Percentiles rank a stretch among this genome's conserved stretches.
Evolutionary conservation across 2,329 filamentous ascomycete species (phyloP).

Genomic region (Fusarium continuum): DNA sequence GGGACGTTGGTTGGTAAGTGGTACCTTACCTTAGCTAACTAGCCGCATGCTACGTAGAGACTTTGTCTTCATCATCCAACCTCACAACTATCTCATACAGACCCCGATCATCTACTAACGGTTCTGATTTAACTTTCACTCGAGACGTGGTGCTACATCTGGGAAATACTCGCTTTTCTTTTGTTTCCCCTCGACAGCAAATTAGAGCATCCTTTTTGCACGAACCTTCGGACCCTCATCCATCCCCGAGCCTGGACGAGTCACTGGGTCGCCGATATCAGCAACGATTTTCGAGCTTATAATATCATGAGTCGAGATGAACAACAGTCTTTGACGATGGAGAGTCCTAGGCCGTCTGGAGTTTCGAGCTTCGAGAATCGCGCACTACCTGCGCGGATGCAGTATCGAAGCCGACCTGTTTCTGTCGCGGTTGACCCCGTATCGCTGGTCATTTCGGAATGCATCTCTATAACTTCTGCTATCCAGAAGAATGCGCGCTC

Average conservation of each 20-base stretch:
- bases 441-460: conserved; percentile 96
- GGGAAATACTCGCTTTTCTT: conserved; percentile 3
- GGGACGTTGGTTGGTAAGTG: conserved; percentile 21
- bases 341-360: conserved; percentile 35
- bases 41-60: conserved; percentile 28
- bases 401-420: conserved; percentile 69
- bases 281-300: conserved; percentile 23
- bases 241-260: conserved; percentile 8
- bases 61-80: conserved; percentile 32
- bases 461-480: conserved; percentile 96
- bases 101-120: conserved; percentile 4
- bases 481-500: conserved; percentile 98
- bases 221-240: conserved; percentile 1
- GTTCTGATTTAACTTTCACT: conserved; percentile 6
- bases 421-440: conserved; percentile 90
- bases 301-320: conserved; percentile 49
- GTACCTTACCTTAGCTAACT: conserved; percentile 32
- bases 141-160: conserved; percentile 28
- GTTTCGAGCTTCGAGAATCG: conserved; percentile 34
- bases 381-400: conserved; percentile 57
- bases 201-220: conserved; percentile 8
- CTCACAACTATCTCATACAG: conserved; percentile 22
- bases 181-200: not conserved
- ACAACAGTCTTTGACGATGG: conserved; percentile 39
- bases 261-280: conserved; percentile 22